Evolutionary conservation across 73 alveolate species (phyloP), one percentile per base, ranked within the genome.

Genomic region (Symbiodinium pilosum): DNA sequence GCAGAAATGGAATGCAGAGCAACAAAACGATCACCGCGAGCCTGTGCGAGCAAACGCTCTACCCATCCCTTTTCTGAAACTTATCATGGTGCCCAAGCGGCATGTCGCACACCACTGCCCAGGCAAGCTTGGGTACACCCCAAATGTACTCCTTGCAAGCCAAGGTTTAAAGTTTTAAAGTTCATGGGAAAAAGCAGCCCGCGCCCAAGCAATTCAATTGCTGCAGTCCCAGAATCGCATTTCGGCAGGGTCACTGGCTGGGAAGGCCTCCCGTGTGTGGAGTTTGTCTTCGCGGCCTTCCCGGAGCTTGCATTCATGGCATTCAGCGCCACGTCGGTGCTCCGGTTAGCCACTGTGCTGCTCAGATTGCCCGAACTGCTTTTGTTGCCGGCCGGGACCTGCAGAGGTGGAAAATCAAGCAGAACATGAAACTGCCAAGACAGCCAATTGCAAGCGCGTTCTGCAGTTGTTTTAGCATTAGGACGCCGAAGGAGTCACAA

Each of bases 1-100:
- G 40, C 95, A 89, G 71, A 59, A 89, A 89, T 2, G 95, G 95
- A n/a, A 89, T 89, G 95, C 95, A 89, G 47, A 89, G 38, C 95
- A 89, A 42, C 87, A 89, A 38, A 68, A 43, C 56, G 7, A 87
- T 40, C 34, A 89, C 41, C 38, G 95, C 95, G 87, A 89, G 77
- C 95, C 95, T 87, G 34, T n/a, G 7, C 39, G 38, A 8, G 59
- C 59, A 47, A 47, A 47, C 59, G 14, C 8, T 40, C 18, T 1
- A 21, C 8, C 20, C 91, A 42, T 42, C 30, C 39, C 24, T 75
- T 26, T 4, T 30, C 30, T 5, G 9, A 12, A 14, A 39, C 26
- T 42, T 52, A 5, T 0, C 11, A 4, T 1, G 16, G n/a, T 40
- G 7, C 83, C n/a, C 42, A 16, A 41, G 77, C 0, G 12, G 84